These are phyloP conservation scores for Psidium guajava DNA, from an alignment of 345 rosid species.

Conservation along the genomic window DNA sequence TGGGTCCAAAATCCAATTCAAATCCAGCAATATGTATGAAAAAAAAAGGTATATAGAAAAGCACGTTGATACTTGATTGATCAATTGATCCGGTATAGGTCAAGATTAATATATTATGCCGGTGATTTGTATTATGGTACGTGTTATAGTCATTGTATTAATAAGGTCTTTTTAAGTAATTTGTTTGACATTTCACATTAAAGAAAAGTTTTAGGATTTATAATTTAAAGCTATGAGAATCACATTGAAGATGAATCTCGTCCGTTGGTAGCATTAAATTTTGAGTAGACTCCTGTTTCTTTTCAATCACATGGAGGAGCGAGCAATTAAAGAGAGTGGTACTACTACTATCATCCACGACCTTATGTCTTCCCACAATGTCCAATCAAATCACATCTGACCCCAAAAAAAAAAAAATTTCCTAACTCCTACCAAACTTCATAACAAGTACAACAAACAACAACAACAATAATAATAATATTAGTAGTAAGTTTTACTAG, in stretches of 20 bases:
- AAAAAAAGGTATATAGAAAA: rapidly evolving
- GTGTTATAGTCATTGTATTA: neutral
- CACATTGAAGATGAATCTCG: neutral
- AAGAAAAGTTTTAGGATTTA: neutral
- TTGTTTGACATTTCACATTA: neutral
- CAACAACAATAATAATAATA: no score
- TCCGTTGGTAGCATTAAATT: neutral
- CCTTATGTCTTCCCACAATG: neutral
- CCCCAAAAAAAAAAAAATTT: neutral
- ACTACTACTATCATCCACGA: neutral
- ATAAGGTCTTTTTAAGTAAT: neutral
- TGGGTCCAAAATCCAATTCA: neutral
- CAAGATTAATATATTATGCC: neutral
- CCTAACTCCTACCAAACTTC: neutral
- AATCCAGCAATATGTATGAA: neutral
- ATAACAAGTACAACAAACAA: neutral
- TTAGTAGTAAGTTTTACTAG: no score
- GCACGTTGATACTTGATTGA: neutral
- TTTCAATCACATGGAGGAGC: neutral
- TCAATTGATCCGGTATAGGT: rapidly evolving
- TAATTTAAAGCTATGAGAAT: neutral
- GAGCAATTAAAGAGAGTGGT: neutral
- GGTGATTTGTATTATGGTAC: neutral
- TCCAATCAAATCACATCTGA: neutral
- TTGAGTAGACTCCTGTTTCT: neutral